These are phyloP conservation scores for Gnaphalium uliginosum DNA, from an alignment of 129 eudicot species.

Conservation along the genomic window DNA sequence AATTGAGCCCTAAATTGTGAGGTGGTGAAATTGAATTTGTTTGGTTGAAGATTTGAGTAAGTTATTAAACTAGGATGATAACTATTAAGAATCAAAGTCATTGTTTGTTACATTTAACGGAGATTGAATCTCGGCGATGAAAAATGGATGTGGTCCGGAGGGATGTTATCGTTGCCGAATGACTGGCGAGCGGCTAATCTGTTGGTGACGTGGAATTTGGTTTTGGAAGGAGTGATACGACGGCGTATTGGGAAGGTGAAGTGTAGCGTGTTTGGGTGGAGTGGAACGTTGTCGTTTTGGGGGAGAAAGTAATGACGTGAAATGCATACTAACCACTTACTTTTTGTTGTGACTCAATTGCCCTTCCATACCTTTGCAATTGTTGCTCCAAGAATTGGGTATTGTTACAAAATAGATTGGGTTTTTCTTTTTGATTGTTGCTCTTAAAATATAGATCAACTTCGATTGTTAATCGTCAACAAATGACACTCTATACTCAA, in stretches of 20 bases:
- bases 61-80: conserved; percentile 25
- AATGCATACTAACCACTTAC: conserved; percentile 30
- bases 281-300: conserved; percentile 12
- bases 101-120: conserved; percentile 24
- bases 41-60: conserved; percentile 14
- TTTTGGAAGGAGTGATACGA: neutral
- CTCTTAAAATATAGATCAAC: no score
- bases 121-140: conserved; percentile 13
- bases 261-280: conserved; percentile 19
- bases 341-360: conserved; percentile 26
- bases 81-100: conserved; percentile 41
- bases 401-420: neutral
- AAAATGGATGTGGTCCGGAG: neutral
- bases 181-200: conserved; percentile 39
- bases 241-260: neutral
- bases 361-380: conserved; percentile 16
- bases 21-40: conserved; percentile 14
- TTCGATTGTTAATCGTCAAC: neutral
- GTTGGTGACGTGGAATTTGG: conserved; percentile 26
- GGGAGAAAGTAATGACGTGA: conserved; percentile 24
- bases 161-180: conserved; percentile 33
- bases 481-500: no score
- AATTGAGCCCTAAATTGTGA: neutral
- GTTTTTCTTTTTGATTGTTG: no score
- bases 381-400: neutral